A percentile compares a stretch with the other conserved stretches of the same genome.
Evolutionary conservation across 805 yeast species (phyloP).

Genomic region (Blastobotrys terrestris): DNA sequence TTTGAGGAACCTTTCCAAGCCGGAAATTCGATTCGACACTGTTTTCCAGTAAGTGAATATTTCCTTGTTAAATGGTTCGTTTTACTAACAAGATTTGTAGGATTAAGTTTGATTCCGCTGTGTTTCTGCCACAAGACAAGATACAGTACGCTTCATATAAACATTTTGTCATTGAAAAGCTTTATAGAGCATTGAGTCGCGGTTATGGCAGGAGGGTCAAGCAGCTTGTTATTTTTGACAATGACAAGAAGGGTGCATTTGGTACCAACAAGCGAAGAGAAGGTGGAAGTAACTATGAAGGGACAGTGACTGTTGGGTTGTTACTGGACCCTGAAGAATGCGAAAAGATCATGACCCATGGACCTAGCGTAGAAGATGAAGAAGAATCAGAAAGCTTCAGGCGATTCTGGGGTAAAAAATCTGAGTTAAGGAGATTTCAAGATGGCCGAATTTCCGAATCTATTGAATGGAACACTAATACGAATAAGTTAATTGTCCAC

Average conservation of each 20-base stretch:
- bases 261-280: conserved; percentile 10
- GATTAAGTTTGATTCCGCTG: background rate
- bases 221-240: conserved; percentile 12
- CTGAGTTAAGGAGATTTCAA: conserved; percentile 84
- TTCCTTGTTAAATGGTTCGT: background rate
- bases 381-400: conserved; percentile 61
- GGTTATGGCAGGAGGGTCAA: conserved; percentile 45
- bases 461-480: conserved; percentile 68
- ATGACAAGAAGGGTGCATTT: conserved; percentile 9
- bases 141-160: conserved; percentile 66
- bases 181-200: conserved; percentile 45
- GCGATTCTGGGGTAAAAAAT: conserved; percentile 81
- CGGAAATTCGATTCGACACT: conserved; percentile 57
- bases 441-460: conserved; percentile 89
- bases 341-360: conserved; percentile 80
- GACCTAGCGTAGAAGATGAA: conserved; percentile 63
- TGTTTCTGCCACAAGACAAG: conserved; percentile 41
- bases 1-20: conserved; percentile 48
- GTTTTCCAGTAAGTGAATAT: conserved; percentile 29
- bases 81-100: background rate
- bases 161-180: conserved; percentile 53
- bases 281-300: background rate
- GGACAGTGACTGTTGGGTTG: conserved; percentile 46
- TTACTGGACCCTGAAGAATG: conserved; percentile 62
- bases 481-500: conserved; percentile 55